A percentile compares a stretch with the other conserved stretches of the same genome.
These are phyloP conservation scores for Pseudopyricularia cyperi DNA, from an alignment of 2,329 filamentous ascomycete species.

Conservation along the genomic window DNA sequence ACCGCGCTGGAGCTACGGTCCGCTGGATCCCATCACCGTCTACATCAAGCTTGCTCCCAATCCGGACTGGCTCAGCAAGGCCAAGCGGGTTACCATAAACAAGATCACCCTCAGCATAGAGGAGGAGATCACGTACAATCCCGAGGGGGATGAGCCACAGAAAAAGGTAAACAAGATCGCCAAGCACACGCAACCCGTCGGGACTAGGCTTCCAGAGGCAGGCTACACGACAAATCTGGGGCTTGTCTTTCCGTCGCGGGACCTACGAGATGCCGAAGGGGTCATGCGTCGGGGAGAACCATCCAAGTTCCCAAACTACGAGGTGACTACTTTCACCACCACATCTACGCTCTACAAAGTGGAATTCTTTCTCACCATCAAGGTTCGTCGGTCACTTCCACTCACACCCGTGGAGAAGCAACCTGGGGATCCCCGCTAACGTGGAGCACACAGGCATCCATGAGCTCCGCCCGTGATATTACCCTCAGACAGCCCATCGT, in stretches of 20 bases:
- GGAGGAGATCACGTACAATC: slow-evolving; percentile 97
- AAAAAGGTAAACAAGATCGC: slow-evolving; percentile 80
- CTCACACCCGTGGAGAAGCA: background rate
- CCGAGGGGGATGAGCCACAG: slow-evolving; percentile 88
- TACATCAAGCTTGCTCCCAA: slow-evolving; percentile 93
- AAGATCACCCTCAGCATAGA: slow-evolving; percentile 91
- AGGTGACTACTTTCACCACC: slow-evolving; percentile 83
- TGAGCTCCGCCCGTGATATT: slow-evolving; percentile 82
- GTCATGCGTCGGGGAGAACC: slow-evolving; percentile 75
- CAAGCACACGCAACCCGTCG: slow-evolving; percentile 70
- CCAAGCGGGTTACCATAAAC: slow-evolving; percentile 81
- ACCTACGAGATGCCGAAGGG: slow-evolving; percentile 75
- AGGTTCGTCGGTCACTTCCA: slow-evolving; percentile 43
- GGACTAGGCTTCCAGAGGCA: slow-evolving; percentile 74
- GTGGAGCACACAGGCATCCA: slow-evolving; percentile 54
- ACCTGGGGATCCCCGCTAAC: background rate
- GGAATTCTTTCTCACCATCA: slow-evolving; percentile 89
- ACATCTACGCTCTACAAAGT: slow-evolving; percentile 94
- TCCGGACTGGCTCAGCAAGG: slow-evolving; percentile 80
- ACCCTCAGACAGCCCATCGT: slow-evolving; percentile 83
- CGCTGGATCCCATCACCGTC: slow-evolving; percentile 85
- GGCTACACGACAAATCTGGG: slow-evolving; percentile 91
- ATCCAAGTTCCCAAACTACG: slow-evolving; percentile 71
- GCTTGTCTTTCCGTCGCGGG: slow-evolving; percentile 80
- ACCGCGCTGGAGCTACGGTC: slow-evolving; percentile 92